Conservation (phyloP, 1,284 basidiomycete genomes). For the Meira miltonrushii region DNA sequence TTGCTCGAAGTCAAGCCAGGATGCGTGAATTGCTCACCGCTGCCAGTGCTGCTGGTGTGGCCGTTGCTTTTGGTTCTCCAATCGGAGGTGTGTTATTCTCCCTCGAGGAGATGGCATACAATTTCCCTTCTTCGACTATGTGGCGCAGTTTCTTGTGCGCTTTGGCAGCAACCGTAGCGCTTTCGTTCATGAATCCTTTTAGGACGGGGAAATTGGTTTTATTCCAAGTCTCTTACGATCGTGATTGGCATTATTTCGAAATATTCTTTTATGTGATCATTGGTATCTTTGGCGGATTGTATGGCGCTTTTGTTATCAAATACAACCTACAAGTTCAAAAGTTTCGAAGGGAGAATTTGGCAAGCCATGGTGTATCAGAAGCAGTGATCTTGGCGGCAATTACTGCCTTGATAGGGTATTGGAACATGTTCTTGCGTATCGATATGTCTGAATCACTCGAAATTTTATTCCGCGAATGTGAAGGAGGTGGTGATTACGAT, state of each 20-base stretch:
- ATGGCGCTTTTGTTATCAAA: conserved; percentile 93
- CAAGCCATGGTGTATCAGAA: conserved; percentile 77
- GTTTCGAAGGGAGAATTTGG: conserved; percentile 83
- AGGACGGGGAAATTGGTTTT: conserved; percentile 94
- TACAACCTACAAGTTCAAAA: conserved; percentile 92
- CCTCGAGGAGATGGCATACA: conserved; percentile 78
- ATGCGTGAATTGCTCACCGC: conserved; percentile 93
- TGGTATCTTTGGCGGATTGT: conserved; percentile 92
- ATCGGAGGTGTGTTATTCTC: conserved; percentile 94
- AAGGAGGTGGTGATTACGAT: conserved; percentile 83
- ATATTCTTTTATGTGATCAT: conserved; percentile 90
- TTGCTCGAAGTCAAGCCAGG: conserved; percentile 85
- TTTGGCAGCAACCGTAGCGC: conserved; percentile 87
- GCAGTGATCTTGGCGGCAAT: conserved; percentile 78
- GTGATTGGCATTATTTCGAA: conserved; percentile 99
- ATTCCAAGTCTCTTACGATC: conserved; percentile 94
- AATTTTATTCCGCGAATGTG: conserved; percentile 94
- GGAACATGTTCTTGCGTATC: conserved; percentile 87
- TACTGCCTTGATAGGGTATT: conserved; percentile 87
- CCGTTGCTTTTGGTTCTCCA: conserved; percentile 93
- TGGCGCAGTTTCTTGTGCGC: conserved; percentile 97
- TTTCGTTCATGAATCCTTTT: conserved; percentile 98
- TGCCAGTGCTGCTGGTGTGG: conserved; percentile 92
- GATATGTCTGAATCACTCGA: conserved; percentile 98
- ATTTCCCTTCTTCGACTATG: conserved; percentile 95